Evolutionary conservation across 257 asterid genomes (phyloP).

Genomic region (Scutellaria baicalensis): DNA sequence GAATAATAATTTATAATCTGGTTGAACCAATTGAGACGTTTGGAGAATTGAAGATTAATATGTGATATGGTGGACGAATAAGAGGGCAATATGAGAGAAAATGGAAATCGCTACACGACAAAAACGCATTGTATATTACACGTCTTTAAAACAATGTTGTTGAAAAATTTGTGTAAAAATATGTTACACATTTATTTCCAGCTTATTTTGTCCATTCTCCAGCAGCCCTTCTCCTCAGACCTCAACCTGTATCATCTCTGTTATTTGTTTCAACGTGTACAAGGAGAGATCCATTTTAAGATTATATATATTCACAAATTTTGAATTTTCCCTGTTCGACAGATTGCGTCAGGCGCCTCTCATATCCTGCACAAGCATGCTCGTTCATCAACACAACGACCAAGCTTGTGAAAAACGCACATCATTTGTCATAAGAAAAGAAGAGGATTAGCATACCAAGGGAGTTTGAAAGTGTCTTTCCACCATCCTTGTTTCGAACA

Average conservation of each 20-base stretch:
- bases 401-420: no score
- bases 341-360: not conserved
- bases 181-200: slow-evolving; percentile 1
- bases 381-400: not conserved
- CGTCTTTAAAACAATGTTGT: not conserved
- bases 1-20: no score
- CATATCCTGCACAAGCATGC: slow-evolving; percentile 26
- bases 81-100: no score
- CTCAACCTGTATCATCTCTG: not conserved
- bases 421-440: not conserved
- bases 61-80: no score
- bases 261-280: not conserved
- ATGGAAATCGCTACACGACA: no score
- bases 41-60: no score
- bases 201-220: slow-evolving; percentile 11
- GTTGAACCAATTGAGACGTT: no score
- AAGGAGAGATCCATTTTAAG: not conserved
- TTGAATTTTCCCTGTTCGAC: not conserved
- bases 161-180: not conserved
- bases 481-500: slow-evolving; percentile 94
- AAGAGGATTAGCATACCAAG: slow-evolving; percentile 49
- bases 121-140: not conserved
- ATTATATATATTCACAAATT: not conserved
- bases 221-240: slow-evolving; percentile 11
- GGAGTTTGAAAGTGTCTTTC: slow-evolving; percentile 95